Percentiles rank a stretch among this genome's conserved stretches.
These are phyloP conservation scores for Podila epigama DNA, from an alignment of 192 early-diverging fungal species.

Conservation along the genomic window DNA sequence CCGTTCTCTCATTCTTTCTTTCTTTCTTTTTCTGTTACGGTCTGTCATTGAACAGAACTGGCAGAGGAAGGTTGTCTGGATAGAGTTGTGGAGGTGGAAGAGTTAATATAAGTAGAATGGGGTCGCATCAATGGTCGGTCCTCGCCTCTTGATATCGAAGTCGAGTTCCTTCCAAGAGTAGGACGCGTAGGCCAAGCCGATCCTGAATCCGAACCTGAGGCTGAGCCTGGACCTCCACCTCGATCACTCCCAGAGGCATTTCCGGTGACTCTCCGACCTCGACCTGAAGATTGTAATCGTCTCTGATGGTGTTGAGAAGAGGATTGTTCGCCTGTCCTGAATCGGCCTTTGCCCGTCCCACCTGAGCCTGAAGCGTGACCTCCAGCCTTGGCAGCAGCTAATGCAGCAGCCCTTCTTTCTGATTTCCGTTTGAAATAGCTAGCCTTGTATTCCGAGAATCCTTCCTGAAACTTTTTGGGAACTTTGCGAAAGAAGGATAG, in stretches of 20 bases:
- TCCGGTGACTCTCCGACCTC: slow-evolving; percentile 20
- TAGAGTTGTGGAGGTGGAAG: background rate
- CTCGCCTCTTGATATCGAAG: background rate
- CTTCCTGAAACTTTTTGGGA: slow-evolving; percentile 63
- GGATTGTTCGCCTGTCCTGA: background rate
- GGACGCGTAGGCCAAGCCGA: slow-evolving; percentile 1
- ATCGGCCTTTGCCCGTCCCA: background rate
- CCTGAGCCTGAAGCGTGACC: slow-evolving; percentile 5
- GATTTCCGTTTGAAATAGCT: slow-evolving; percentile 57
- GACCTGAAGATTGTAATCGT: slow-evolving; percentile 30
- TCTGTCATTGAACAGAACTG: background rate
- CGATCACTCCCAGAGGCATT: background rate
- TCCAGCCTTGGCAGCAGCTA: slow-evolving; percentile 6
- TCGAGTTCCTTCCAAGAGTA: background rate
- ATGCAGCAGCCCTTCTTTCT: slow-evolving; percentile 42
- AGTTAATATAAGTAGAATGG: background rate
- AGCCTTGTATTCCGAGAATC: slow-evolving; percentile 55
- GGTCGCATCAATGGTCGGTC: background rate
- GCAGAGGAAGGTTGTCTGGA: background rate
- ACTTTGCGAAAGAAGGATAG: slow-evolving; percentile 60
- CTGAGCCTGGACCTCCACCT: slow-evolving; percentile 22
- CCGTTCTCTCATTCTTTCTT: too few relatives aligned
- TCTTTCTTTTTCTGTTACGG: too few relatives aligned
- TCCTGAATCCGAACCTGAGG: slow-evolving; percentile 39
- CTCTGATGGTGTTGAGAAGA: background rate